These are phyloP conservation scores for Zopfochytrium polystomum DNA, from an alignment of 371 early-diverging fungal genomes.

Conservation along the genomic window DNA sequence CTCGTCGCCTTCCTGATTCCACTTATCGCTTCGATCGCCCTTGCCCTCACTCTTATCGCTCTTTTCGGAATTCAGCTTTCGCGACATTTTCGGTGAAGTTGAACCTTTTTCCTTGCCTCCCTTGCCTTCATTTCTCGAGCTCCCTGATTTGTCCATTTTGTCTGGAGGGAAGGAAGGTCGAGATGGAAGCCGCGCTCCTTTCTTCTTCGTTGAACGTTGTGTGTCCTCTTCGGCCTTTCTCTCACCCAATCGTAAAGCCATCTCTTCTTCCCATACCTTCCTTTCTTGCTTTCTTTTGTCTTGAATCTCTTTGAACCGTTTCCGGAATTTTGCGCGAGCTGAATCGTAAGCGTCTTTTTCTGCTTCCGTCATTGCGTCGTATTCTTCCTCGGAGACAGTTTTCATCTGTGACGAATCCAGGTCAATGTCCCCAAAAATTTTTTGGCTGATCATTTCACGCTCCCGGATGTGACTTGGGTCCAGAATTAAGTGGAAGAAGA, in stretches of 20 bases:
- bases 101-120: conserved; percentile 7
- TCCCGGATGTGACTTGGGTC: conserved; percentile 45
- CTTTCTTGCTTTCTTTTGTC: conserved; percentile 44
- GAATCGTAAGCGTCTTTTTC: conserved; percentile 46
- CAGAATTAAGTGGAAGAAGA: conserved; percentile 39
- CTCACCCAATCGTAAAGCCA: conserved; percentile 39
- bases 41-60: conserved; percentile 25
- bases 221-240: conserved; percentile 48
- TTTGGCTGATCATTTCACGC: conserved; percentile 35
- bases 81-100: conserved; percentile 34
- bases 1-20: conserved; percentile 31
- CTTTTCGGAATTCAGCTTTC: conserved; percentile 26
- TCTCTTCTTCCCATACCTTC: conserved; percentile 47
- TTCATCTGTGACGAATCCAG: conserved; percentile 34
- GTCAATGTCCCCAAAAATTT: conserved; percentile 33
- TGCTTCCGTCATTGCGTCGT: conserved; percentile 43
- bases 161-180: conserved; percentile 3
- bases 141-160: conserved; percentile 22
- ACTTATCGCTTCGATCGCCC: conserved; percentile 28
- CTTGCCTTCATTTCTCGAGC: conserved; percentile 10
- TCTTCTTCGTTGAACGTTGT: conserved; percentile 35
- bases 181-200: conserved; percentile 23
- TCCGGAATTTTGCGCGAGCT: conserved; percentile 40
- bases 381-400: conserved; percentile 51
- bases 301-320: conserved; percentile 44